Base-by-base conservation (phyloP, 352 stramenopile species). In the Phytophthora pluvialis region DNA sequence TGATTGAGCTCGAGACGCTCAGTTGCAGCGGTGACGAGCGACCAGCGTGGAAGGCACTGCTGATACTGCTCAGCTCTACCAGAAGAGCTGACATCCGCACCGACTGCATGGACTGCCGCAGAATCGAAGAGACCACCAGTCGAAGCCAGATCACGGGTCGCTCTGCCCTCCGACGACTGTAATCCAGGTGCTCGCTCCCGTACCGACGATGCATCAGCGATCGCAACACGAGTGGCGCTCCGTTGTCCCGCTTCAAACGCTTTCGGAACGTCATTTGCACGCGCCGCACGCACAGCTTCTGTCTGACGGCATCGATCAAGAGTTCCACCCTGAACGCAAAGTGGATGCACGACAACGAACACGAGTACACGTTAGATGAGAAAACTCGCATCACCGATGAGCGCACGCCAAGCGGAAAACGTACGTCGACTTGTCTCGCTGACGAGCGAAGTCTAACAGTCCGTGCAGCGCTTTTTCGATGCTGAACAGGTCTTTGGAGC, bases 201-300 rank as follows among this genome's bases (percentile, higher is more conserved):
- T 94, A 95, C 8, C 69, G 70, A 9, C 68, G 77, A 35, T 93
- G 87, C 65, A 97, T 75, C 7, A 96, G 60, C 7, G 84, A 63
- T 16, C 89, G 80, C 79, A 97, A 91, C 9, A 78, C 75, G 3
- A 95, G 67, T 1, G 89, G 89, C 0, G 85, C 83, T 3, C 88
- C 85, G 5, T 87, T 50, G 29, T 93, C 86, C 7, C 75, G 73
- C 16, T 71, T 57, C n/a, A 95, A 39, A n/a, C 89, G 79, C 44
- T 74, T 74, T 2, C 88, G 79, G 46, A 94, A 97, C 3, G 69
- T 77, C 9, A 63, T n/a, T 48, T 97, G 89, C 5, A 97, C 73
- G 2, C 84, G 83, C 39, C 80, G 64, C 16, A 94, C 81, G 9
- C 82, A 81, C 3, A 93, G 38, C 32, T 93, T 96, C 16, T 93